Percentiles rank a stretch among this genome's conserved stretches.
These are phyloP conservation scores for Erigeron philadelphicus DNA, from an alignment of 140 eudicot genomes.

Conservation along the genomic window DNA sequence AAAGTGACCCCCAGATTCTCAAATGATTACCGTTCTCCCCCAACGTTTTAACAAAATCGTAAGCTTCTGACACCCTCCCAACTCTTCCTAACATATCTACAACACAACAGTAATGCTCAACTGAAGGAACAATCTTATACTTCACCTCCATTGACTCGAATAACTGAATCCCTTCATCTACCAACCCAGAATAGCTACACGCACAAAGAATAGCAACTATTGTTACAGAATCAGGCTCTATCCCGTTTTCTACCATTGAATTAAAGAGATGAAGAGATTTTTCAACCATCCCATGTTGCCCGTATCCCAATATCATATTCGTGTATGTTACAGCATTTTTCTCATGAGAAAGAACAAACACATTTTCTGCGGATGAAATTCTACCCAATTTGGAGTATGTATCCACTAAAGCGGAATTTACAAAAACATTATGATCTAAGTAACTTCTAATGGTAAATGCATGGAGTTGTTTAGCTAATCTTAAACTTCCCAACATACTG, in stretches of 20 bases:
- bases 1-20: conserved; percentile 85
- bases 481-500: conserved; percentile 41
- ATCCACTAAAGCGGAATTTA: conserved; percentile 70
- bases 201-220: conserved; percentile 79
- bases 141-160: conserved; percentile 61
- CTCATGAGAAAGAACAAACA: conserved; percentile 35
- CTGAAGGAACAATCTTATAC: conserved; percentile 47
- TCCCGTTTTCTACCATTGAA: conserved; percentile 44
- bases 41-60: conserved; percentile 48
- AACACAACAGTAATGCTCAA: conserved; percentile 78
- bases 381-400: conserved; percentile 82
- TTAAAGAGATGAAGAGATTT: conserved; percentile 50
- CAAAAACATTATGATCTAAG: conserved; percentile 62
- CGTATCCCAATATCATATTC: conserved; percentile 79
- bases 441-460: conserved; percentile 51
- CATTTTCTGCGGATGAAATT: conserved; percentile 52
- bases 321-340: conserved; percentile 75
- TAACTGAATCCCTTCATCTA: conserved; percentile 65
- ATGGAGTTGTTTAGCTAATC: conserved; percentile 63
- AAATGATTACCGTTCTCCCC: conserved; percentile 57
- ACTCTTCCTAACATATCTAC: conserved; percentile 93
- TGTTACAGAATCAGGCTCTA: conserved; percentile 70
- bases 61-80: conserved; percentile 80
- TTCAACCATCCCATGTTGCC: conserved; percentile 76
- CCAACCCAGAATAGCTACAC: conserved; percentile 76